A percentile compares a stretch with the other conserved stretches of the same genome.
These are phyloP conservation scores for Colletotrichum cordylinicola DNA, from an alignment of 2,329 filamentous ascomycete genomes.

Conservation along the genomic window DNA sequence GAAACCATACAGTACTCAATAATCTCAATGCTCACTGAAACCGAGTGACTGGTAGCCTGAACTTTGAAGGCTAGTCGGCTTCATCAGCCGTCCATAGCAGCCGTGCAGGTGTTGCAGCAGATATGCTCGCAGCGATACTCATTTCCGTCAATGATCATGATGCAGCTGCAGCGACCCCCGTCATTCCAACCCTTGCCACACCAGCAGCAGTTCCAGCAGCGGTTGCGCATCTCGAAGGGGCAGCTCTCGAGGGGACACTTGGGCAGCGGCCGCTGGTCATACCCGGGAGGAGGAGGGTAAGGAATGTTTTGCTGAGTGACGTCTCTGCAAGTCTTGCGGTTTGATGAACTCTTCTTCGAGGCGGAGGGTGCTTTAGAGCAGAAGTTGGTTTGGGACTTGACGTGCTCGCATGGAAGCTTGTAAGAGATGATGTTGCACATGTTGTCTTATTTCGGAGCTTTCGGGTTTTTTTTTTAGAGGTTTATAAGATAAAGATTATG, in stretches of 20 bases:
- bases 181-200: slow-evolving; percentile 60
- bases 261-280: slow-evolving; percentile 36
- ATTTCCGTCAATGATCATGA: slow-evolving; percentile 58
- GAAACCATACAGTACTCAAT: background rate
- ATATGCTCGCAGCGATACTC: slow-evolving; percentile 59
- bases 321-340: slow-evolving; percentile 46
- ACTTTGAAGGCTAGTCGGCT: too few relatives aligned
- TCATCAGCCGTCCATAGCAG: slow-evolving; percentile 30
- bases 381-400: slow-evolving; percentile 49
- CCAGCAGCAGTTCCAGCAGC: slow-evolving; percentile 62
- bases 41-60: background rate
- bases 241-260: slow-evolving; percentile 53
- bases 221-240: slow-evolving; percentile 54
- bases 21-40: background rate
- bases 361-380: slow-evolving; percentile 45
- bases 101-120: slow-evolving; percentile 56
- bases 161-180: slow-evolving; percentile 53
- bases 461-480: background rate
- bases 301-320: slow-evolving; percentile 48
- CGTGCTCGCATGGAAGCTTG: slow-evolving; percentile 57
- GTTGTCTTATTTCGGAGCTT: slow-evolving; percentile 2
- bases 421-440: slow-evolving; percentile 59
- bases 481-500: background rate
- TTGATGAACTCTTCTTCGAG: slow-evolving; percentile 25
- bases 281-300: slow-evolving; percentile 53